Evolutionary conservation across 768 basidiomycete species (phyloP).

Genomic region (Pleurotus pulmonarius): DNA sequence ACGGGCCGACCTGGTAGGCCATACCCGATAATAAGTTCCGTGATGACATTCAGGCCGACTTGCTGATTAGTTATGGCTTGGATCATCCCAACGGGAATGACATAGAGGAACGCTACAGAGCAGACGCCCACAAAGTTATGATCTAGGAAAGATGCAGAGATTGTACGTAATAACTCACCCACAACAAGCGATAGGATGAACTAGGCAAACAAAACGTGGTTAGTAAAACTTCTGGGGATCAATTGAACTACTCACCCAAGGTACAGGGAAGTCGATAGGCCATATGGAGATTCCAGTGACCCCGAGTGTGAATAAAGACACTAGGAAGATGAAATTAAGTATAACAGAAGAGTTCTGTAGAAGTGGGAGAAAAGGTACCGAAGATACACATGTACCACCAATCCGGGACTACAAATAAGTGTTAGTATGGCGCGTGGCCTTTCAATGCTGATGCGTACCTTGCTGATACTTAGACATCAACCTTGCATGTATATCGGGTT

Average conservation of each 20-base stretch:
- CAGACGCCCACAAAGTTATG: not conserved
- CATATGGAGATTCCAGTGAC: conserved; percentile 6
- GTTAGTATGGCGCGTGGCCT: not conserved
- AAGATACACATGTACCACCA: conserved; percentile 82
- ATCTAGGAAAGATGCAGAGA: not conserved
- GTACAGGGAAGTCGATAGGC: conserved; percentile 4
- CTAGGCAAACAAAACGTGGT: conserved; percentile 9
- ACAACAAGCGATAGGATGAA: conserved; percentile 6
- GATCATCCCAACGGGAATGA: conserved; percentile 75
- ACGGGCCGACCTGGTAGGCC: conserved; percentile 71
- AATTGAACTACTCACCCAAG: conserved; percentile 10
- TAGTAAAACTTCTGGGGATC: conserved; percentile 13
- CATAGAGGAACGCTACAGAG: conserved; percentile 51
- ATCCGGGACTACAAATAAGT: conserved; percentile 56
- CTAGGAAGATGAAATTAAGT: conserved; percentile 8
- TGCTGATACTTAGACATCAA: conserved; percentile 64
- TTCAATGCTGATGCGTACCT: conserved; percentile 19
- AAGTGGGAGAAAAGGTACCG: conserved; percentile 10
- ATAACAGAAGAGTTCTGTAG: conserved; percentile 14
- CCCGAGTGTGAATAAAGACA: not conserved
- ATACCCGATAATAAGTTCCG: conserved; percentile 79
- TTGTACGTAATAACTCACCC: not conserved
- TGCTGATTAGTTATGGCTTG: conserved; percentile 82
- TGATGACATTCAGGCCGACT: conserved; percentile 64
- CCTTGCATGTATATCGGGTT: conserved; percentile 80